A percentile compares a stretch with the other conserved stretches of the same genome.
Conservation (phyloP, 2,329 filamentous ascomycete genomes). For the Xylariaceae sp. region DNA sequence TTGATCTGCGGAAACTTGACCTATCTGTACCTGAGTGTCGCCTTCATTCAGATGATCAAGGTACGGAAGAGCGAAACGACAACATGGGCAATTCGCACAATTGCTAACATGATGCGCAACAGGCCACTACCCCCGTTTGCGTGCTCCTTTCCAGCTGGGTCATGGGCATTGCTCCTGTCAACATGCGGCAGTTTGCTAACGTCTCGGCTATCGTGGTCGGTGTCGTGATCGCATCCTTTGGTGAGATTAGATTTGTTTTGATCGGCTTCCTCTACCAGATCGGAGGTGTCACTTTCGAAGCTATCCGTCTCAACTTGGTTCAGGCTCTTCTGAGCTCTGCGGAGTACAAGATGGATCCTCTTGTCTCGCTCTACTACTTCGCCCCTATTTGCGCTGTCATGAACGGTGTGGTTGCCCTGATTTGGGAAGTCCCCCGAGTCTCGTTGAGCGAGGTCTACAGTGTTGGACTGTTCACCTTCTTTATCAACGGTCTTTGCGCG, state of each 20-base stretch:
- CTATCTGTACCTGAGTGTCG: constrained; percentile 90
- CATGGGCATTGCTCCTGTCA: constrained; percentile 77
- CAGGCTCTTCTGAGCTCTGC: constrained; percentile 74
- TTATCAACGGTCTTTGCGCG: constrained; percentile 71
- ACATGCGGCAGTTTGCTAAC: constrained; percentile 82
- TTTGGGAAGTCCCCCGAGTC: constrained; percentile 68
- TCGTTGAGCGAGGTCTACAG: constrained; percentile 64
- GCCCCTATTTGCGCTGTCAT: constrained; percentile 78
- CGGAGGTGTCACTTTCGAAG: constrained; percentile 74
- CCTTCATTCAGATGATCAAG: constrained; percentile 99
- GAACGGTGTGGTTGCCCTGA: constrained; percentile 68
- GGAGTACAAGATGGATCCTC: constrained; percentile 88
- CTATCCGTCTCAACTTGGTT: constrained; percentile 77
- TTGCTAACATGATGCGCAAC: constrained; percentile 13
- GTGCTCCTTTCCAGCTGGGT: constrained; percentile 86
- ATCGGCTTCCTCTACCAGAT: constrained; percentile 75
- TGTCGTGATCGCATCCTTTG: constrained; percentile 88
- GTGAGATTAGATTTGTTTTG: constrained; percentile 89
- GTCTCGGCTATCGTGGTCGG: constrained; percentile 92
- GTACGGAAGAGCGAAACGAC: constrained; percentile 36
- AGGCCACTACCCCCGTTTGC: constrained; percentile 92
- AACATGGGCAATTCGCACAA: not conserved
- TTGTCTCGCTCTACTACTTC: constrained; percentile 87
- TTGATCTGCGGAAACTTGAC: constrained; percentile 95
- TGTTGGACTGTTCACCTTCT: constrained; percentile 66